Percentiles rank a stretch among this genome's conserved stretches.
Evolutionary conservation across 225 moss, liverwort and hornwort genomes (phyloP).

Genomic region (Physcomitrellopsis africana): DNA sequence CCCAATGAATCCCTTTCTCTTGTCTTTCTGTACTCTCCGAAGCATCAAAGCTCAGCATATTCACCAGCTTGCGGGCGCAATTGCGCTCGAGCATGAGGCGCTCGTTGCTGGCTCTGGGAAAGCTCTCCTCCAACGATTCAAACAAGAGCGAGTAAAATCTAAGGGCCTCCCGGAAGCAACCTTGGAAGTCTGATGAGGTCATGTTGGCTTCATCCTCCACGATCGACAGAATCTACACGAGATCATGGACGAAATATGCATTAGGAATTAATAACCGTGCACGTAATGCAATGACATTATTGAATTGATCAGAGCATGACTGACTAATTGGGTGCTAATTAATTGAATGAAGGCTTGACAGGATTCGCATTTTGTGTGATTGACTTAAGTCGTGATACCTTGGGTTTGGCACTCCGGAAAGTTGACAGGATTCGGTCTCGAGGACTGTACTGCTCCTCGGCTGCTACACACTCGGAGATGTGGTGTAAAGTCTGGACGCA

Average conservation of each 20-base stretch:
- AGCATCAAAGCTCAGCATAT: constrained; percentile 66
- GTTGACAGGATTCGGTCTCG: constrained; percentile 51
- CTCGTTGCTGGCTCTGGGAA: constrained; percentile 73
- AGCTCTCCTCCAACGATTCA: constrained; percentile 75
- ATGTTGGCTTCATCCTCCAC: constrained; percentile 75
- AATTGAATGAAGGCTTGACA: not conserved
- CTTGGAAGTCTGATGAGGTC: constrained; percentile 54
- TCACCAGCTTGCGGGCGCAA: constrained; percentile 71
- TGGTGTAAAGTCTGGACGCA: constrained; percentile 77
- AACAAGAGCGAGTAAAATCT: constrained; percentile 79
- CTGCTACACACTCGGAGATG: constrained; percentile 48
- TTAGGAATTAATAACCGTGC: no score
- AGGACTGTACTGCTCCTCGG: constrained; percentile 44
- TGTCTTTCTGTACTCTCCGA: constrained; percentile 59
- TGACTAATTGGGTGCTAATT: not conserved
- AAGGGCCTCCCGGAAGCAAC: constrained; percentile 64
- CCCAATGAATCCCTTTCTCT: constrained; percentile 71
- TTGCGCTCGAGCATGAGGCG: constrained; percentile 80
- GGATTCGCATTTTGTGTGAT: not conserved
- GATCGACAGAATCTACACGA: constrained; percentile 48
- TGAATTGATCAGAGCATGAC: not conserved
- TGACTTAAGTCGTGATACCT: constrained; percentile 16
- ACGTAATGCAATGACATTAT: not conserved
- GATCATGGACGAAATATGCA: not conserved
- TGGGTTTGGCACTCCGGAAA: constrained; percentile 61